Percentiles rank a stretch among this genome's conserved stretches.
Conservation (phyloP, 768 basidiomycete genomes). For the Lenzites betulinus region DNA sequence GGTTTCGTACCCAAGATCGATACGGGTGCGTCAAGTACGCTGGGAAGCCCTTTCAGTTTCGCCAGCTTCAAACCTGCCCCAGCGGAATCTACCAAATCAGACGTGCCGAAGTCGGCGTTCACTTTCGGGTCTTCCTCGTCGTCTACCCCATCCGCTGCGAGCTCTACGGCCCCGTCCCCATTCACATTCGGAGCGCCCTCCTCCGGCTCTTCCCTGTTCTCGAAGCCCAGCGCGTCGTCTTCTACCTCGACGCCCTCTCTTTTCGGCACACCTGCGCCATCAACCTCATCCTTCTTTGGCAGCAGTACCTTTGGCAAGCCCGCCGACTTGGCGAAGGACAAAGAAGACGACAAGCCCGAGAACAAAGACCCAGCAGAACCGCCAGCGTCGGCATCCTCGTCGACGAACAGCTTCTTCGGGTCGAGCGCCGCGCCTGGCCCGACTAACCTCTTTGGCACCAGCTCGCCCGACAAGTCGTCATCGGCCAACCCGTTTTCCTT, state of each 20-base stretch:
- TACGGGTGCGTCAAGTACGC: not conserved
- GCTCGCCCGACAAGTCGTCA: slow-evolving; percentile 21
- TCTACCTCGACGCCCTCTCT: slow-evolving; percentile 2
- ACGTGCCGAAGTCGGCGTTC: slow-evolving; percentile 35
- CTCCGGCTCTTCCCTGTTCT: slow-evolving; percentile 6
- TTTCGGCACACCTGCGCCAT: slow-evolving; percentile 11
- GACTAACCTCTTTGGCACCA: slow-evolving; percentile 2
- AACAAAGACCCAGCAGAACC: not conserved
- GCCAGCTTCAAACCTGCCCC: slow-evolving; percentile 1
- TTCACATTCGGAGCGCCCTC: slow-evolving; percentile 13
- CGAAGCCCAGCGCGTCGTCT: not conserved
- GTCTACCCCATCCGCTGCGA: not conserved
- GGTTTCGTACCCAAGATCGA: slow-evolving; percentile 15
- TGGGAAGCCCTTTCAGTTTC: slow-evolving; percentile 20
- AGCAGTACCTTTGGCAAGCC: slow-evolving; percentile 15
- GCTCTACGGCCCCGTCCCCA: slow-evolving; percentile 8
- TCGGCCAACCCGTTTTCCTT: slow-evolving; percentile 7
- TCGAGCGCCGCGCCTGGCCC: not conserved
- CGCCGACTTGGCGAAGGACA: slow-evolving; percentile 15
- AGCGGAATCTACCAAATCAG: slow-evolving; percentile 9
- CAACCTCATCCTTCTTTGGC: slow-evolving; percentile 13
- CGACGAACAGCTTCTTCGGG: slow-evolving; percentile 18
- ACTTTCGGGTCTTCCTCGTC: slow-evolving; percentile 25
- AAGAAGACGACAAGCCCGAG: slow-evolving; percentile 5
- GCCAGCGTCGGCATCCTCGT: slow-evolving; percentile 1